These are phyloP conservation scores for Cladophialophora immunda DNA, from an alignment of 2,329 filamentous ascomycete species.

Conservation along the genomic window DNA sequence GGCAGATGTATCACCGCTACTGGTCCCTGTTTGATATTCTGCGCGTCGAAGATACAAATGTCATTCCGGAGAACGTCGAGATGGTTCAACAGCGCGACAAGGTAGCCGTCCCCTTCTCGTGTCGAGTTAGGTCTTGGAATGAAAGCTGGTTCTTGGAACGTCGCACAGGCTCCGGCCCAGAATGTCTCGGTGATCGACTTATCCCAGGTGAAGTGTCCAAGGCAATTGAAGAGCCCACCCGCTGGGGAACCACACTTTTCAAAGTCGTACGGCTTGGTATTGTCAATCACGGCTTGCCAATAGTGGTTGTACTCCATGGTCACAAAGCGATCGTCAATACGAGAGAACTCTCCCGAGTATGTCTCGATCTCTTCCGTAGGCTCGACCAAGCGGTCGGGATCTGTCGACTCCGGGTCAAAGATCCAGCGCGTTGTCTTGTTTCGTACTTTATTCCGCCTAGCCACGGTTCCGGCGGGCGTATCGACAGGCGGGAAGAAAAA, in stretches of 20 bases:
- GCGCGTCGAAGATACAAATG: slow-evolving; percentile 46
- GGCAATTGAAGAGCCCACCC: slow-evolving; percentile 36
- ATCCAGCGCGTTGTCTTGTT: slow-evolving; percentile 44
- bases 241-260: slow-evolving; percentile 40
- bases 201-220: slow-evolving; percentile 37
- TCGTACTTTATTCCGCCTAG: slow-evolving; percentile 38
- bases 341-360: slow-evolving; percentile 40
- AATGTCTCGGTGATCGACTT: slow-evolving; percentile 37
- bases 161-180: slow-evolving; percentile 42
- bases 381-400: slow-evolving; percentile 48
- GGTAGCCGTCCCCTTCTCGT: slow-evolving; percentile 45
- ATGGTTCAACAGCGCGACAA: slow-evolving; percentile 45
- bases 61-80: slow-evolving; percentile 51
- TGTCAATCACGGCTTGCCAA: slow-evolving; percentile 52
- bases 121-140: slow-evolving; percentile 40
- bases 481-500: slow-evolving; percentile 40
- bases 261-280: slow-evolving; percentile 42
- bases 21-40: slow-evolving; percentile 42
- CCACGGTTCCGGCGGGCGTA: slow-evolving; percentile 23
- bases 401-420: slow-evolving; percentile 39
- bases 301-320: slow-evolving; percentile 57
- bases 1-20: slow-evolving; percentile 47
- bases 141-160: slow-evolving; percentile 45
- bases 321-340: slow-evolving; percentile 45
- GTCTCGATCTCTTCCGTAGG: slow-evolving; percentile 49